Percentiles rank a stretch among this genome's conserved stretches.
Conservation (phyloP, 805 yeast species). For the Ogataea polymorpha region DNA sequence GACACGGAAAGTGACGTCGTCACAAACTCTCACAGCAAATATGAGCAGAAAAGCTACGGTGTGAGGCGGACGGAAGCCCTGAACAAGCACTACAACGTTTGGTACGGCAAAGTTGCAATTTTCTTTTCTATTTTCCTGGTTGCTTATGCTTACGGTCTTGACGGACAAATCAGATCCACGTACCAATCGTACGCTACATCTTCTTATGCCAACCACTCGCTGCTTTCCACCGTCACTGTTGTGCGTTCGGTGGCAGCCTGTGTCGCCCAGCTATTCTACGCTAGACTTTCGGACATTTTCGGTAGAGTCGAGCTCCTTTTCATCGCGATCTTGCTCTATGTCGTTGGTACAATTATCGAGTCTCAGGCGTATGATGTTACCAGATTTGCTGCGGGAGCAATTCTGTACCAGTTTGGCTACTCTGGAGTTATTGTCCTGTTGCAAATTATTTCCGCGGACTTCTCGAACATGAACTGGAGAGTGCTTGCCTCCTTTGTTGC, state of each 20-base stretch:
- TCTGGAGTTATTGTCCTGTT: constrained; percentile 59
- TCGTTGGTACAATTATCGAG: constrained; percentile 61
- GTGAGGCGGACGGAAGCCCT: constrained; percentile 55
- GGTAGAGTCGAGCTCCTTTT: constrained; percentile 57
- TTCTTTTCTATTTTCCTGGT: constrained; percentile 50
- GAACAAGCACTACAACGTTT: constrained; percentile 43
- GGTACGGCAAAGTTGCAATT: constrained; percentile 35
- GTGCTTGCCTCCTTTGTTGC: constrained; percentile 62
- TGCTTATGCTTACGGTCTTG: constrained; percentile 60
- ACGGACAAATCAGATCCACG: constrained; percentile 45
- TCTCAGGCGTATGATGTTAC: constrained; percentile 57
- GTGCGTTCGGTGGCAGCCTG: constrained; percentile 60
- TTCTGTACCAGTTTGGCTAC: constrained; percentile 54
- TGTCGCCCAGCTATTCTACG: constrained; percentile 62
- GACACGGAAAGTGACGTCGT: background rate
- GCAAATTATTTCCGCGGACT: constrained; percentile 60
- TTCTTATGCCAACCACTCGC: constrained; percentile 51
- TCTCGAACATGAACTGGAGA: constrained; percentile 70
- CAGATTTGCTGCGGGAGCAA: constrained; percentile 63
- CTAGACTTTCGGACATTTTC: constrained; percentile 62
- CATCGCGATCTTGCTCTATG: constrained; percentile 51
- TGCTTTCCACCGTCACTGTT: constrained; percentile 56
- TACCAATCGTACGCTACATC: constrained; percentile 56
- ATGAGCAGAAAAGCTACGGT: constrained; percentile 41
- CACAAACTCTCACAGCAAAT: background rate